phyloP scores from a whole-genome alignment of 2,329 filamentous ascomycete species.

The Ophiostoma sp. region DNA sequence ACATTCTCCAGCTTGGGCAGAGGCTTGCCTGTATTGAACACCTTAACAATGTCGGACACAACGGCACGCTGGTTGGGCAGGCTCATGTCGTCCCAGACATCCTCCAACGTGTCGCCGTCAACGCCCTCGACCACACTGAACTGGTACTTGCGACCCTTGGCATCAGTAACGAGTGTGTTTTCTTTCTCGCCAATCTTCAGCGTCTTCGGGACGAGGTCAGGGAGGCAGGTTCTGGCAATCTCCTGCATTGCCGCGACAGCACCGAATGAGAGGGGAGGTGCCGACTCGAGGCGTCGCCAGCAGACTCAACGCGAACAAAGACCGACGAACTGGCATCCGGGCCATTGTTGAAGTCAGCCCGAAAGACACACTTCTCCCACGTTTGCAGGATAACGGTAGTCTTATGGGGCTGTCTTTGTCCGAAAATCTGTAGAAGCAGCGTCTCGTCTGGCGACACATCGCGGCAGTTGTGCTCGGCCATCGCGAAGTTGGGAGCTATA shows the following conservation, averaged over 20 bases:
- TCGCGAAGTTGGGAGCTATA: not conserved
- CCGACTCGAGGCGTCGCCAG: not conserved
- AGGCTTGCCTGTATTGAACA: too few relatives aligned
- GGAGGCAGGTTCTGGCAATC: not conserved
- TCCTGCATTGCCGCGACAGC: not conserved
- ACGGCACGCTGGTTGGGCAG: not conserved
- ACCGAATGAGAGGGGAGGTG: not conserved
- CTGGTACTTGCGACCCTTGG: not conserved
- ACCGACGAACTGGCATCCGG: not conserved
- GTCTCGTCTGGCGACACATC: not conserved
- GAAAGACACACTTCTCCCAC: not conserved
- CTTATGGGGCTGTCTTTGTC: not conserved
- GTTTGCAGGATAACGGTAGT: not conserved
- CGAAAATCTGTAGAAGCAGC: not conserved
- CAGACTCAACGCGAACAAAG: not conserved
- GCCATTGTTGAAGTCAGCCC: not conserved
- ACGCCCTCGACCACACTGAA: not conserved
- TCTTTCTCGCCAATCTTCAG: not conserved
- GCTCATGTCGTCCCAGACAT: conserved; percentile 4
- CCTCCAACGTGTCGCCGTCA: not conserved
- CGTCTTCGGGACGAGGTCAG: not conserved
- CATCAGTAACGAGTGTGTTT: not conserved
- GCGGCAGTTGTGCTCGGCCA: not conserved
- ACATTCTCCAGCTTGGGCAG: too few relatives aligned
- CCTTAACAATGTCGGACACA: not conserved